Conservation (phyloP, 495 filamentous ascomycete species). For the Hyphodiscus hymeniophilus region DNA sequence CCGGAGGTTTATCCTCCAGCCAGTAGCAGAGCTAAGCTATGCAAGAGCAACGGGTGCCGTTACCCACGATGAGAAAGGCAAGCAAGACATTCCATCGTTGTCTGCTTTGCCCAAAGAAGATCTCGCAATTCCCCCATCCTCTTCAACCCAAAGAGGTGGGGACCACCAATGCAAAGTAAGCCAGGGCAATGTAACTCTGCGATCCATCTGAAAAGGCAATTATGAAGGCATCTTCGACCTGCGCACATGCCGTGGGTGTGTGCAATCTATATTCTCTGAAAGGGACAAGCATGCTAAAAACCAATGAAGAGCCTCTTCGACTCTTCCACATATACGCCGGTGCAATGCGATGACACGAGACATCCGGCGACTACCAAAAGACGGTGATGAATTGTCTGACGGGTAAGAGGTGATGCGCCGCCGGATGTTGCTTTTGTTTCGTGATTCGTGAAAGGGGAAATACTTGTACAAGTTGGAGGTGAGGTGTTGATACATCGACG, state of each 20-base stretch:
- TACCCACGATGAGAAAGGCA: neutral
- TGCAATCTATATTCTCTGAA: conserved; percentile 26
- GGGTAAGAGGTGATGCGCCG: conserved; percentile 20
- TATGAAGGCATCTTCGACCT: conserved; percentile 52
- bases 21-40: neutral
- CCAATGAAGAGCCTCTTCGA: conserved; percentile 21
- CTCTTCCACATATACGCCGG: conserved; percentile 37
- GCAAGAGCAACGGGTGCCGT: neutral
- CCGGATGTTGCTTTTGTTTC: conserved; percentile 26
- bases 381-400: conserved; percentile 11
- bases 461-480: conserved; percentile 51
- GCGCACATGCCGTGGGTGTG: conserved; percentile 44
- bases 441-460: conserved; percentile 41
- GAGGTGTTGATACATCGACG: conserved; percentile 30
- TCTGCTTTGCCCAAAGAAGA: conserved; percentile 15
- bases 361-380: conserved; percentile 17
- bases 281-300: conserved; percentile 23
- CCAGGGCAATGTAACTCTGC: conserved; percentile 10
- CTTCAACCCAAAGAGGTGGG: conserved; percentile 4
- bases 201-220: conserved; percentile 22
- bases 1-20: neutral
- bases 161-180: conserved; percentile 2
- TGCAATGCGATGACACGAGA: conserved; percentile 42
- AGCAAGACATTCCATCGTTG: neutral
- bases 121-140: conserved; percentile 13